Percentiles rank a stretch among this genome's conserved stretches.
Conservation (phyloP, 768 basidiomycete species). For the Dacryopinax spathularia region DNA sequence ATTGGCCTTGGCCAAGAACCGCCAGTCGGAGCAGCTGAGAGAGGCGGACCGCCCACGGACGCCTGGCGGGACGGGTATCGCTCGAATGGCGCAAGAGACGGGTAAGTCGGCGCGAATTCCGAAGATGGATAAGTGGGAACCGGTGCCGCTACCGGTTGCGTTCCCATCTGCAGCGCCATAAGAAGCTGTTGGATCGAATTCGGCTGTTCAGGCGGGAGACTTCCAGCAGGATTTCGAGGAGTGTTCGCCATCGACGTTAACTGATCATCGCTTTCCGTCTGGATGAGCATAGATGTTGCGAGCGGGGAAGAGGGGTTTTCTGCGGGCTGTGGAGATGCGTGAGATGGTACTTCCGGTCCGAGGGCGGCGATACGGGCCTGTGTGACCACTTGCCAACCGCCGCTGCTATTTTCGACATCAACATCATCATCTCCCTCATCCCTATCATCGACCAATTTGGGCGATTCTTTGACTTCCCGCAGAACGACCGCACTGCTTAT, state of each 20-base stretch:
- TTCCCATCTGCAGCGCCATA: background rate
- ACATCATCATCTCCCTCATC: background rate
- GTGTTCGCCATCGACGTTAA: background rate
- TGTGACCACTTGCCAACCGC: background rate
- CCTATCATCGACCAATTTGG: background rate
- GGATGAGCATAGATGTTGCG: background rate
- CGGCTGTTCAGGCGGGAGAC: background rate
- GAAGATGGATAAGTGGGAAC: background rate
- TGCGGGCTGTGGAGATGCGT: background rate
- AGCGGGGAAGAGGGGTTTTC: background rate
- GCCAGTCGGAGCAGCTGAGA: background rate
- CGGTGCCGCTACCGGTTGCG: background rate
- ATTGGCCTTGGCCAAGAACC: background rate
- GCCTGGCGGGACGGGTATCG: background rate
- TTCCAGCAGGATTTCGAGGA: background rate
- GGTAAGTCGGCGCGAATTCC: background rate
- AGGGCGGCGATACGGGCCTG: background rate
- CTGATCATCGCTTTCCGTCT: background rate
- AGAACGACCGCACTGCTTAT: background rate
- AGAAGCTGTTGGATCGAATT: background rate
- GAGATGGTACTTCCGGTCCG: too few relatives aligned
- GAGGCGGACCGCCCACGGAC: background rate
- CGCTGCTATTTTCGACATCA: background rate
- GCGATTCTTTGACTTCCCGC: background rate
- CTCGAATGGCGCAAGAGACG: background rate